Evolutionary conservation across 805 yeast species (phyloP), one percentile per base, ranked within the genome.

Genomic region (Candida cerambycidarum): DNA sequence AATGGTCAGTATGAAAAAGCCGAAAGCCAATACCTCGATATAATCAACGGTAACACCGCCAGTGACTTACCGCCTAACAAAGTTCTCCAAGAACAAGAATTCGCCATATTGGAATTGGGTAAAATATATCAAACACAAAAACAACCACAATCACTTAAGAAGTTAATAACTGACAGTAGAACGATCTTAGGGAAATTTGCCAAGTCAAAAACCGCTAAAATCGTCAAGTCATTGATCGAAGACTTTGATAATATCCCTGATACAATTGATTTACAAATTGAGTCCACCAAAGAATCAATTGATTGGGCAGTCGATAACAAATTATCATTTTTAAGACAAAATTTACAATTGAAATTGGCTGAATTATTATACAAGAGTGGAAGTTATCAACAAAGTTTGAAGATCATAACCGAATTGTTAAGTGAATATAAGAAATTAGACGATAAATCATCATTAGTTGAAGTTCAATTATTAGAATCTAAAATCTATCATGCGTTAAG

Each of bases 361-460:
- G 79, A 84, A 5, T 73, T 88, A 53, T 82, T 83, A 55, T 85
- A 82, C 58, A 76, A 80, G 45, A 83, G 82, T 58, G 73, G 75
- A 43, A 68, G 71, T 16, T 86, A 80, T 64, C 79, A 80, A 48
- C 85, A 80, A 36, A 83, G 97, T 3, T 69, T 93, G 37, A 72
- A 77, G 38, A 77, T 89, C 47, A 85, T 90, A 49, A 80, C 82
- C 47, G 75, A 75, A 12, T 74, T 93, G 53, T 73, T 92, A 52
- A 75, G 76, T 51, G 97, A 93, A 63, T 88, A 92, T 63, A 93
- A 92, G 68, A 85, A 88, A 59, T 75, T 93, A 52, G 99, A 93
- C 63, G 99, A 93, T 66, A 93, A 93, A 65, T 83, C 93, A 40
- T 88, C 96, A 24, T 77, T 93, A 41, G 96, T 93, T 11, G 99